Evolutionary conservation across 179 eudicot species (phyloP).

Genomic region (Pouteria campechiana): DNA sequence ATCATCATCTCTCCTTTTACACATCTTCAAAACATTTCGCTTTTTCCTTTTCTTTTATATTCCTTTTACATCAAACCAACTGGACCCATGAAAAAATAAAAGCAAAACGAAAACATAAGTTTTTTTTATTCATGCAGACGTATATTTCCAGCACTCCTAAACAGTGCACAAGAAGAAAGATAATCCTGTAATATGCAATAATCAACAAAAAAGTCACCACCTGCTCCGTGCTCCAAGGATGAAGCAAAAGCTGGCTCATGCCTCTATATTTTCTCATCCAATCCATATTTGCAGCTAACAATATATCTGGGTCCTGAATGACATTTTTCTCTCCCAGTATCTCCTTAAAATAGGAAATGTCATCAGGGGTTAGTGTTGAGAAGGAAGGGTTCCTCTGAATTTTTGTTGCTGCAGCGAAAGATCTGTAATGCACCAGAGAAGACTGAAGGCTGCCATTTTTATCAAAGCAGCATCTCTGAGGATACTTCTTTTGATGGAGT

Average conservation of each 20-base stretch:
- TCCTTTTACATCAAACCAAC: too few species aligned
- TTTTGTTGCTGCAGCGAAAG: constrained; percentile 36
- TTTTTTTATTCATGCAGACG: not conserved
- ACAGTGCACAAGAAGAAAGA: not conserved
- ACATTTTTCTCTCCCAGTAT: constrained; percentile 76
- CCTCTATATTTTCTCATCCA: constrained; percentile 92
- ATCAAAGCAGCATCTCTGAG: constrained; percentile 4
- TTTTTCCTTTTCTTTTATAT: too few species aligned
- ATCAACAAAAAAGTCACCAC: constrained; percentile 13
- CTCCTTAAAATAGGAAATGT: constrained; percentile 56
- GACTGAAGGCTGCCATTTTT: constrained; percentile 2
- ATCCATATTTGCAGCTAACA: constrained; percentile 76
- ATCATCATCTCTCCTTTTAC: too few species aligned
- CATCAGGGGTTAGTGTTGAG: constrained; percentile 52
- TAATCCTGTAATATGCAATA: not conserved
- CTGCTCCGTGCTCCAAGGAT: constrained; percentile 77
- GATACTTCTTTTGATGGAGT: constrained; percentile 7
- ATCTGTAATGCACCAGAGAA: constrained; percentile 14
- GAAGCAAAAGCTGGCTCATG: constrained; percentile 77
- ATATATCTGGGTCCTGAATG: constrained; percentile 68
- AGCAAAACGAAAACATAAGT: not conserved
- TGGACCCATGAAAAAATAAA: not conserved
- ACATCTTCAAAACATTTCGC: too few species aligned
- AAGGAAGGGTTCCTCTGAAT: constrained; percentile 49
- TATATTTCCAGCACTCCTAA: not conserved